Base-by-base conservation (phyloP, 148 eudicot species). In the Bassia scoparia region DNA sequence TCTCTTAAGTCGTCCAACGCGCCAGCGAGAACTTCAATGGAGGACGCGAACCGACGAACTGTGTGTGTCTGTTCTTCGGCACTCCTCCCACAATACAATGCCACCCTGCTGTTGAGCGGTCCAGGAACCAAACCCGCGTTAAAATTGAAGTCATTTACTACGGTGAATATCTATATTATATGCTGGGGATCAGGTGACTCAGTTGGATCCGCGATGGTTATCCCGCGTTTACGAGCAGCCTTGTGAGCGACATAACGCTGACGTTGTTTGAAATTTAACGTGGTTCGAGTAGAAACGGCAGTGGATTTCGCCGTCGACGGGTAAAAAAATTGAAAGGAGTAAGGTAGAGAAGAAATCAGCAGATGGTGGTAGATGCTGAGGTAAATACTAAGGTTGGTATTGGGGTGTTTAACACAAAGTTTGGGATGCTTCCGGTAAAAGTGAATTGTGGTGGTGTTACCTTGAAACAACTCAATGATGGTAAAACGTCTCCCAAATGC, bases 401-500 rank as follows among this genome's bases (percentile, higher is more conserved):
- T 27, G 88, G 87, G 13, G 38, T 82, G 27, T 83, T 83, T 23
- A 70, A 61, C 3, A 23, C 24, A 58, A 77, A 35, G 63, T 18
- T 65, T 20, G 83, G 79, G 21, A 83, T 66, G 78, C 44, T 80
- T 13, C 60, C 76, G 14, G 71, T 85, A 7, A 76, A 71, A 61
- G 83, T 76, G 15, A 65, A 65, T 66, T 87, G 90, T 60, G 86
- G 80, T 0, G 88, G 79, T 38, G 67, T 77, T 23, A 75, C 77
- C 2, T 64, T 87, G 81, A 85, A 80, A 72, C 69, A 76, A 46
- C 55, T 85, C 10, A 65, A 61, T 24, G 62, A 35, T 30, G 88
- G 82, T 10, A 80, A 70, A 23, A 61, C 80, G 50, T 71, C 81
- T 14, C 87, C 84, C 44, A 80, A 78, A 60, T 87, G 91, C 76